These are phyloP conservation scores for Mrakia blollopis DNA, from an alignment of 768 basidiomycete genomes.

Conservation along the genomic window DNA sequence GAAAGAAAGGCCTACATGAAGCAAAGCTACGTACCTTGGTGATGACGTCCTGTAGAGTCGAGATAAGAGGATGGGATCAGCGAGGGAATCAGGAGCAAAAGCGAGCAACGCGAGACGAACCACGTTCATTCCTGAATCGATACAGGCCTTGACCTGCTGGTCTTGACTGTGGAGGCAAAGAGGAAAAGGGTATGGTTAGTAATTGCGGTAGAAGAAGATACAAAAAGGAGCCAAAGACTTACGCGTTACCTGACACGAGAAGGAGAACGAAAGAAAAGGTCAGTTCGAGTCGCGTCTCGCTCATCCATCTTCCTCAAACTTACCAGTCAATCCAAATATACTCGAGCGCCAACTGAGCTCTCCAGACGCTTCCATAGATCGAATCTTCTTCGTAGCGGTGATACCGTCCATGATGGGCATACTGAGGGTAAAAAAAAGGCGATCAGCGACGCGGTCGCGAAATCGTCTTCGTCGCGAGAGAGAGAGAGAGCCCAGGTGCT, in stretches of 20 bases:
- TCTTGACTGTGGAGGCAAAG: background rate
- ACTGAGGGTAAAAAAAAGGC: background rate
- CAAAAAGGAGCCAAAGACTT: background rate
- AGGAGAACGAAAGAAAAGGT: background rate
- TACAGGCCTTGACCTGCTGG: background rate
- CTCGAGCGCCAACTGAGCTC: background rate
- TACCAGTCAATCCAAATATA: background rate
- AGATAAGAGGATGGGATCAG: background rate
- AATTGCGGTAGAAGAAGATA: background rate
- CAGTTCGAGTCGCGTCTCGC: background rate
- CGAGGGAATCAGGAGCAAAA: background rate
- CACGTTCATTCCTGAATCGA: background rate
- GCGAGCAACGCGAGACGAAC: background rate
- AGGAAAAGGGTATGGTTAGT: background rate
- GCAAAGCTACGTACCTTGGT: background rate
- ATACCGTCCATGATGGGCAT: constrained; percentile 37
- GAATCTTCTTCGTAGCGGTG: constrained; percentile 31
- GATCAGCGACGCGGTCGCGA: background rate
- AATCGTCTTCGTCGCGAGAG: background rate
- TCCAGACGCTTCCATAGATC: constrained; percentile 29
- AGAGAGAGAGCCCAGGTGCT: background rate
- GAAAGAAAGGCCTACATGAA: background rate
- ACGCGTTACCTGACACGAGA: background rate
- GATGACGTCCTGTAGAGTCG: background rate
- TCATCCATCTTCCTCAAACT: background rate